Base-by-base conservation (phyloP, 768 basidiomycete species). In the Termitomyces titanicus region DNA sequence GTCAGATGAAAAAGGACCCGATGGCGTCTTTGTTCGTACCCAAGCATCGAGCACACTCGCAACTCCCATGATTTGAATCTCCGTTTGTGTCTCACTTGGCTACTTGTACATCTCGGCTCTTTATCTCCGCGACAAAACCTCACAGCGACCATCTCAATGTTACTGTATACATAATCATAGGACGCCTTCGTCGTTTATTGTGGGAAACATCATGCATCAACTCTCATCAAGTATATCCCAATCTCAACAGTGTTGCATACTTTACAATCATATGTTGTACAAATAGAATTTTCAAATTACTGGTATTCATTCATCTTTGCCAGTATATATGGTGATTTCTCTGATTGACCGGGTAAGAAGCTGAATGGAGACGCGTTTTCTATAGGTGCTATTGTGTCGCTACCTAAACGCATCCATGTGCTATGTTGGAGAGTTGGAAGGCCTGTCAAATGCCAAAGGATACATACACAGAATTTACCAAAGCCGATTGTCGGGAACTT, bases 21-120 rank as follows among this genome's bases (percentile, higher is more conserved):
- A 82, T 83, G 81, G 71, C 74, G 48, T 70, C 72, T 62, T 65
- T 80, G 53, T 92, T 92, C 69, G 85, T 91, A 68, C 89, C 89
- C 50, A 91, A 89, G 69, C 86, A 84, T 59, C 84, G 86, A 55
- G 76, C 82, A 22, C 71, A 82, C 62, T 82, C 82, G 22, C 83
- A 84, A 60, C 76, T 74, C 3, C 76, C 80, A 42, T 68, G 72
- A 58, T 72, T 70, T 58, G 44, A 52, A 20, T 43, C 27, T 60
- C 34, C 33, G 20, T 51, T 24, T 11, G 22, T 43, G 31, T 3
- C 27, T 31, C 18, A 12, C 40, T 29, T 52, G 35, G 47, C 47
- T 57, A 34, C 54, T 38, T 52, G 18, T 45, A 40, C n/a, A 15
- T 35, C 29, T 27, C 10, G 10, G 27, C 25, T 45, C 17, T 33